Base-by-base conservation (phyloP, 1,139 yeast genomes). In the Candida sp. region DNA sequence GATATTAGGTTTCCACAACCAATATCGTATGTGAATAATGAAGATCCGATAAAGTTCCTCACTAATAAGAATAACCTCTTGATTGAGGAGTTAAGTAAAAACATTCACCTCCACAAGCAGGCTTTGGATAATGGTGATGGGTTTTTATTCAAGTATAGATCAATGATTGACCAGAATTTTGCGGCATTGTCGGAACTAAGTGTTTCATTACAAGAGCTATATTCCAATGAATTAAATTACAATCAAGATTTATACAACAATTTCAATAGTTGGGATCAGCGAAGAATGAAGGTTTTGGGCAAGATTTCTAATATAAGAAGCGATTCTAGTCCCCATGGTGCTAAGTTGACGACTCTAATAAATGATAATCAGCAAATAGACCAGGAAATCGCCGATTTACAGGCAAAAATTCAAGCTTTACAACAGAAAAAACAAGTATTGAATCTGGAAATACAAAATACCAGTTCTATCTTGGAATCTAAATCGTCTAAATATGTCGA, bases 391-490 rank as follows among this genome's bases (percentile, higher is more conserved):
- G 52, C 45, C 0, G 56, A 54, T 0, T 51, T 81, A 33, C 82
- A 81, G 47, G 43, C 50, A 4, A 63, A 68, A 43, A 53, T 82
- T 19, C 39, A 41, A 4, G 55, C 57, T 5, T 52, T 81, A 21
- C 68, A 63, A 41, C 55, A 58, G 2, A 78, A 76, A 51, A 72
- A 70, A 44, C 52, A 48, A 4, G 51, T 69, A 0, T 45, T 82
- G 1, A 56, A 56, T 15, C 48, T 55, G 4, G 87, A 81, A 55
- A 68, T 81, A 11, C 63, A 64, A 12, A 70, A 70, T 35, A 75
- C 86, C 0, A 73, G 77, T 50, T 77, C 82, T n/a, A 71, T 77
- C 4, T 63, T 79, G 36, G 83, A 79, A 46, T 77, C 82, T 49
- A 65, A 68, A 44, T 61, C 80, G 0, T 69, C 80, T 0, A 62